Conservation (phyloP, 345 rosid genomes). For the Nasturtium officinale region DNA sequence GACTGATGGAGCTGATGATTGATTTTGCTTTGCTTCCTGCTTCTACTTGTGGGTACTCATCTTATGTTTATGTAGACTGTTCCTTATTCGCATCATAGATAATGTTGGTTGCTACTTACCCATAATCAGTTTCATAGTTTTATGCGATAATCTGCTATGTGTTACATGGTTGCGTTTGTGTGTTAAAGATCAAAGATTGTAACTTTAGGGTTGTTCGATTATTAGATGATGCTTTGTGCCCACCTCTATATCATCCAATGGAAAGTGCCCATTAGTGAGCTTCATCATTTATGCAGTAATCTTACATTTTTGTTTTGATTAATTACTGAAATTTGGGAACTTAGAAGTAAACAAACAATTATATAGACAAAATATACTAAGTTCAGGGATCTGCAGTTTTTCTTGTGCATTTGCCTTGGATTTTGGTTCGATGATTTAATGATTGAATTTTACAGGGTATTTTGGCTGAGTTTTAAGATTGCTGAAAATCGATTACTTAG, state of each 20-base stretch:
- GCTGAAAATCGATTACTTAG: neutral
- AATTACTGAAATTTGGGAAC: no score
- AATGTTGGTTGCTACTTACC: constrained; percentile 26
- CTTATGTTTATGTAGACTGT: constrained; percentile 31
- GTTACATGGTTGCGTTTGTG: constrained; percentile 14
- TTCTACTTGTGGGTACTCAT: constrained; percentile 5
- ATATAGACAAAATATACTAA: constrained; percentile 10
- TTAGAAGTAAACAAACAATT: no score
- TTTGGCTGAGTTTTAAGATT: neutral
- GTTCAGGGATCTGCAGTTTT: constrained; percentile 4
- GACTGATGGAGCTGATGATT: constrained; percentile 74
- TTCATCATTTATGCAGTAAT: neutral
- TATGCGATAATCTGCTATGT: neutral
- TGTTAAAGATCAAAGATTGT: constrained; percentile 23
- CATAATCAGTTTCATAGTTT: constrained; percentile 10
- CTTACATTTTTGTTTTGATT: no score
- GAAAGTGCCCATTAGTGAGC: neutral
- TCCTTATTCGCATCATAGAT: constrained; percentile 5
- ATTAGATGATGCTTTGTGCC: constrained; percentile 3
- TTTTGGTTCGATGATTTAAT: neutral
- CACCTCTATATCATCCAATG: neutral
- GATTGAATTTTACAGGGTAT: no score
- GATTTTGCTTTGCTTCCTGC: constrained; percentile 28
- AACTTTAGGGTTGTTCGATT: neutral
- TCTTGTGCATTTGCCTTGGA: neutral